phyloP scores from a whole-genome alignment of 495 filamentous ascomycete genomes.

The Neurospora terricola region DNA sequence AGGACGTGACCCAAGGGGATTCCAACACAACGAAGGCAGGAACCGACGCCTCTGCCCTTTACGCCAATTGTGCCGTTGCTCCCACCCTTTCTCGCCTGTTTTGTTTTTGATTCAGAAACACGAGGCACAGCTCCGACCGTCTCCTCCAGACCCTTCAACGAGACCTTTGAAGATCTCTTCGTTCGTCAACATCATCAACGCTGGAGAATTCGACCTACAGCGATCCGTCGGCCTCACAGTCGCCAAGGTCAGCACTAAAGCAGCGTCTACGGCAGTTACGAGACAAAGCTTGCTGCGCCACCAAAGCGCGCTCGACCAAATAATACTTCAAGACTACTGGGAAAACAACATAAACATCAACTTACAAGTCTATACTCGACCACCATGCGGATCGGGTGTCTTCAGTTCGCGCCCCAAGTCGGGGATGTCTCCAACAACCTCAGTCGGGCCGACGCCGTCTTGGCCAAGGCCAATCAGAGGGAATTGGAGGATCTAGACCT shows the following conservation, averaged over 20 bases:
- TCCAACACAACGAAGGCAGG: neutral
- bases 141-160: neutral
- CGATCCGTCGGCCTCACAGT: neutral
- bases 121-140: neutral
- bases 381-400: constrained; percentile 66
- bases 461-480: constrained; percentile 44
- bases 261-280: neutral
- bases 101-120: neutral
- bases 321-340: neutral
- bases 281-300: neutral
- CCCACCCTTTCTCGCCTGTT: neutral
- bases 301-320: neutral
- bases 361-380: constrained; percentile 1
- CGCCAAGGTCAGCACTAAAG: neutral
- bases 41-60: neutral
- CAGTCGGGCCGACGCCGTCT: constrained; percentile 57
- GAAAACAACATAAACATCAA: neutral
- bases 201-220: neutral
- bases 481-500: constrained; percentile 55
- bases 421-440: constrained; percentile 73
- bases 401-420: constrained; percentile 70
- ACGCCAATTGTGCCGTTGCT: neutral
- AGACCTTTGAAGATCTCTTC: neutral
- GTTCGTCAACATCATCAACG: neutral
- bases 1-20: neutral